phyloP scores from a whole-genome alignment of 176 grass and related monocot genomes.

The Aegilops bicornis region DNA sequence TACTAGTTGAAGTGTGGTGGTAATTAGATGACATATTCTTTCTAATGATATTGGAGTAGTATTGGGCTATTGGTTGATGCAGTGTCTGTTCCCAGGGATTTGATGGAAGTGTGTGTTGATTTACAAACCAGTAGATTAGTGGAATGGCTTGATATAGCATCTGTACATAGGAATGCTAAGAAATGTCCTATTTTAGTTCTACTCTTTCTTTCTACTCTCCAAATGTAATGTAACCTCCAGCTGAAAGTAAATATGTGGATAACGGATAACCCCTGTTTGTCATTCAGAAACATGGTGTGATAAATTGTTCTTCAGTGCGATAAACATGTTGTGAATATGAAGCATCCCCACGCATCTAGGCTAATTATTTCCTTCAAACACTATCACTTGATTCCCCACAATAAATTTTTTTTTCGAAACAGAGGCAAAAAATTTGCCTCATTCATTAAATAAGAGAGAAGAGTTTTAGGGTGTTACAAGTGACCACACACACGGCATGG shows the following conservation, averaged over 20 bases:
- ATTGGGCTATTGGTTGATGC: conserved; percentile 1
- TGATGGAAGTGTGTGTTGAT: conserved; percentile 11
- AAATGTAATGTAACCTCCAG: conserved; percentile 3
- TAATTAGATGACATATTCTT: conserved; percentile 30
- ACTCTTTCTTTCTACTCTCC: neutral
- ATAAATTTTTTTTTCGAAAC: too few relatives aligned
- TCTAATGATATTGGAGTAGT: conserved; percentile 21
- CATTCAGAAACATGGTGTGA: too few relatives aligned
- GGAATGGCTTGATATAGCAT: conserved; percentile 29
- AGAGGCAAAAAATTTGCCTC: too few relatives aligned
- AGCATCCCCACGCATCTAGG: too few relatives aligned
- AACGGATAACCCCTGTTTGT: neutral
- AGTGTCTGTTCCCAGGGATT: conserved; percentile 9
- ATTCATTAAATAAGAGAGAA: too few relatives aligned
- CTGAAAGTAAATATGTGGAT: neutral
- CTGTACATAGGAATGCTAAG: conserved; percentile 36
- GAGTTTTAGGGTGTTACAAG: too few relatives aligned
- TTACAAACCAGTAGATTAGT: conserved; percentile 11
- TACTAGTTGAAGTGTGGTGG: conserved; percentile 8
- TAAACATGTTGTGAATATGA: too few relatives aligned
- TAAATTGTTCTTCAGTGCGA: too few relatives aligned
- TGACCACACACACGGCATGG: too few relatives aligned
- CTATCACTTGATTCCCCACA: too few relatives aligned
- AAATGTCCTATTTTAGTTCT: neutral
- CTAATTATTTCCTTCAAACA: too few relatives aligned